These are phyloP conservation scores for Cladophialophora carrionii DNA, from an alignment of 2,329 filamentous ascomycete genomes.

Conservation along the genomic window DNA sequence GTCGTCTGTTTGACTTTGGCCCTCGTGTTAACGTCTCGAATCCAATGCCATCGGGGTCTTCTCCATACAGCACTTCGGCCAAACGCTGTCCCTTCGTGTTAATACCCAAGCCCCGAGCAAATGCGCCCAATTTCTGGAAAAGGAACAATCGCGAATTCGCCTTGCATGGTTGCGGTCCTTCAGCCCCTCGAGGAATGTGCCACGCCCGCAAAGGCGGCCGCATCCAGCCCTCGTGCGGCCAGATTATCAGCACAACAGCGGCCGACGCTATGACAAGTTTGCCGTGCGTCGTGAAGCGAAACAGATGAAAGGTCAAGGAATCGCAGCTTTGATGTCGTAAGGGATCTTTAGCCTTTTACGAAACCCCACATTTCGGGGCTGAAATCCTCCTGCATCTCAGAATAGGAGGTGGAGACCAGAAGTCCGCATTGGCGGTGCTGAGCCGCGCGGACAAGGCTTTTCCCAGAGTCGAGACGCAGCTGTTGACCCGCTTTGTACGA, in stretches of 20 bases:
- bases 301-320: not conserved
- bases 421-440: not conserved
- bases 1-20: too few species aligned
- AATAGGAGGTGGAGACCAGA: constrained; percentile 15
- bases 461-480: not conserved
- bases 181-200: not conserved
- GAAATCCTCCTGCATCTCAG: constrained; percentile 1
- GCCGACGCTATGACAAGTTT: not conserved
- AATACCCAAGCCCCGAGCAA: not conserved
- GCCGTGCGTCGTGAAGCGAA: not conserved
- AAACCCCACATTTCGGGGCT: constrained; percentile 16
- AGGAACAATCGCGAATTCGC: not conserved
- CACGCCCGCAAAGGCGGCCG: not conserved
- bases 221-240: not conserved
- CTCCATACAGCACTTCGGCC: too few species aligned
- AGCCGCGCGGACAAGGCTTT: not conserved
- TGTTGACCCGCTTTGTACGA: not conserved
- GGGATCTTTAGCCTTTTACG: constrained; percentile 9
- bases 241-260: not conserved
- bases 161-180: not conserved
- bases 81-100: not conserved
- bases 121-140: not conserved
- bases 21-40: too few species aligned
- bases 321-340: constrained; percentile 2
- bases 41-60: too few species aligned